Conservation (phyloP, 2,329 filamentous ascomycete species). For the Ceratocystis huliohia region DNA sequence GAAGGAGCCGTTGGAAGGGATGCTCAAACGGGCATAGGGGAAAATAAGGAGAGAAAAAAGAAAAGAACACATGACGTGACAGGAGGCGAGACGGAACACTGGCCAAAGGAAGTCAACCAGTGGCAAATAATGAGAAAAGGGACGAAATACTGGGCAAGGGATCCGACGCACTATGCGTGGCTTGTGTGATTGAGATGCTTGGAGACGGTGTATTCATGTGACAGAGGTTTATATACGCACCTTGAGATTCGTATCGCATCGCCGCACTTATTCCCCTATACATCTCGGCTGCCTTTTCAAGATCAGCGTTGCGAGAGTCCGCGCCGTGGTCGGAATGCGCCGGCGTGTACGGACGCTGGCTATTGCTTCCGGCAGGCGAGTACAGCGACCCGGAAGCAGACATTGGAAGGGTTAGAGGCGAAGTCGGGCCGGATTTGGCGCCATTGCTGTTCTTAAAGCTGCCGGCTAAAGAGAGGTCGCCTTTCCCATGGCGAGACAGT, state of each 20-base stretch:
- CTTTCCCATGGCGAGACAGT: slow-evolving; percentile 2
- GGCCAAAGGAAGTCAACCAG: not conserved
- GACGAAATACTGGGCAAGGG: not conserved
- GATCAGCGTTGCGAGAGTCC: slow-evolving; percentile 4
- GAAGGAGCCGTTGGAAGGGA: not conserved
- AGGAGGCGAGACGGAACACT: not conserved
- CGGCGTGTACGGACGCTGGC: not conserved
- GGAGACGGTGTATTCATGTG: slow-evolving; percentile 20
- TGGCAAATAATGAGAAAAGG: not conserved
- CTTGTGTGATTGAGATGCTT: not conserved
- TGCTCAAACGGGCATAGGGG: not conserved
- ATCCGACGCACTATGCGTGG: not conserved
- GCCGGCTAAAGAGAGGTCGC: not conserved
- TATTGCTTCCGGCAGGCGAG: not conserved
- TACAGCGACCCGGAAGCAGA: not conserved
- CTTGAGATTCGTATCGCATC: slow-evolving; percentile 14
- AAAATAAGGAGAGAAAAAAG: not conserved
- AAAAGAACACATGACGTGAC: not conserved
- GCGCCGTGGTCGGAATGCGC: not conserved
- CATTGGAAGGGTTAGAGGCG: not conserved
- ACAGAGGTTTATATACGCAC: slow-evolving; percentile 20
- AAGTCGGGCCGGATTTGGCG: not conserved
- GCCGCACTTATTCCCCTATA: slow-evolving; percentile 19
- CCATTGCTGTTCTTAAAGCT: not conserved
- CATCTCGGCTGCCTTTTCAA: slow-evolving; percentile 9